Base-by-base conservation (phyloP, 257 asterid species). In the Capsicum baccatum region DNA sequence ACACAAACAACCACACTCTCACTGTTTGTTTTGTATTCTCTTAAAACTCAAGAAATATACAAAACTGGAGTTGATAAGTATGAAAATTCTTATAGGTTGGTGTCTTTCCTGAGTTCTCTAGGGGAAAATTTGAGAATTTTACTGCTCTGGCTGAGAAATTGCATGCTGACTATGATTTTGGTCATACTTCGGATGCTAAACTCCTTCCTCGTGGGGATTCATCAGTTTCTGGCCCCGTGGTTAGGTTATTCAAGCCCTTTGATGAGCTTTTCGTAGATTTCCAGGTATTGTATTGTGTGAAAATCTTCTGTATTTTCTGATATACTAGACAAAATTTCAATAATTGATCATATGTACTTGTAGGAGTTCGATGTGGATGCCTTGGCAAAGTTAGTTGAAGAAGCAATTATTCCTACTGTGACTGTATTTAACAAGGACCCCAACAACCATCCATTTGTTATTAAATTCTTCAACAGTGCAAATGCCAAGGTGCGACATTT, bases 231-330 rank as follows among this genome's bases (percentile, higher is more conserved):
- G 99, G 94, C 69, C 99, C 98, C 84, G 83, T 89, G 82, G 93
- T 96, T 86, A 89, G 99, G 91, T 84, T 96, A 91, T 90, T 96
- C 87, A 96, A 94, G 91, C 99, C 97, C 64, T 96, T 96, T 70
- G 99, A 96, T 91, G 99, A 96, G 84, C 97, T 93, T 86, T 87
- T 94, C 82, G 92, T 90, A 15, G 98, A 96, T 87, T 90, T 87
- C 79, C 90, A 94, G 98, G 99, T 93, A 89, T 39, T 15, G 35
- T 9, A 14, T 48, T 6, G 74, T 47, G 21, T 69, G 19, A 66
- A 57, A 57, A 62, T 33, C 17, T 42, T 44, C 9, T 57, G 12
- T 78, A 44, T 67, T 78, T 78, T 87, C 84, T 59, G 57, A 62
- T 26, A 64, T 78, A 56, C 76, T 84, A 54, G 17, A 76, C 83